These are phyloP conservation scores for Microsporum canis DNA, from an alignment of 2,329 filamentous ascomycete species.

Conservation along the genomic window DNA sequence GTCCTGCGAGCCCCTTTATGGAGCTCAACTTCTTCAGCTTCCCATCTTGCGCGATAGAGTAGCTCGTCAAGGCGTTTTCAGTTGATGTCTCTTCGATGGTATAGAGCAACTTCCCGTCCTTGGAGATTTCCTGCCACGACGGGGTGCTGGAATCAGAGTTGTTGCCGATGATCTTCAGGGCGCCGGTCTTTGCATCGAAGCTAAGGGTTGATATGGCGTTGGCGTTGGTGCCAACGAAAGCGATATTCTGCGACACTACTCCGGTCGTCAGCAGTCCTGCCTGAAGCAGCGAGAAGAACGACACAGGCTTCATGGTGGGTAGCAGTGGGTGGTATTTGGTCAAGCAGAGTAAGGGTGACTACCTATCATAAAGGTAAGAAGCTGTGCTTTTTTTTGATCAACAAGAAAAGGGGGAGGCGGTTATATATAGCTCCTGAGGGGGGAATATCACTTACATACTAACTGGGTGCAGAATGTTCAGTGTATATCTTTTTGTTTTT, in stretches of 20 bases:
- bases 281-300: slow-evolving; percentile 5
- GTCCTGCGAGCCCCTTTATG: slow-evolving; percentile 2
- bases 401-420: not conserved
- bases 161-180: slow-evolving; percentile 6
- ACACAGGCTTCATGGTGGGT: slow-evolving; percentile 6
- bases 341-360: not conserved
- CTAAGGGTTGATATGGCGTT: slow-evolving; percentile 8
- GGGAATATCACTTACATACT: not conserved
- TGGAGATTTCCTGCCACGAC: slow-evolving; percentile 11
- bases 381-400: not conserved
- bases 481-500: not conserved
- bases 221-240: slow-evolving; percentile 9
- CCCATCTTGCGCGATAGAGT: slow-evolving; percentile 8
- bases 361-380: not conserved
- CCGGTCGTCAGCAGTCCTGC: not conserved
- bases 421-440: not conserved
- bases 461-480: not conserved
- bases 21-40: slow-evolving; percentile 8
- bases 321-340: not conserved
- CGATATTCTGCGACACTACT: not conserved
- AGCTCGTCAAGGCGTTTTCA: slow-evolving; percentile 10
- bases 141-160: slow-evolving; percentile 5
- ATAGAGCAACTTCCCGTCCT: slow-evolving; percentile 9
- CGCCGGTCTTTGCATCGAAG: slow-evolving; percentile 9
- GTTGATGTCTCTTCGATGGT: slow-evolving; percentile 9